Percentiles rank a stretch among this genome's conserved stretches.
Conservation (phyloP, 306 rosid species). For the Acacia crassicarpa region DNA sequence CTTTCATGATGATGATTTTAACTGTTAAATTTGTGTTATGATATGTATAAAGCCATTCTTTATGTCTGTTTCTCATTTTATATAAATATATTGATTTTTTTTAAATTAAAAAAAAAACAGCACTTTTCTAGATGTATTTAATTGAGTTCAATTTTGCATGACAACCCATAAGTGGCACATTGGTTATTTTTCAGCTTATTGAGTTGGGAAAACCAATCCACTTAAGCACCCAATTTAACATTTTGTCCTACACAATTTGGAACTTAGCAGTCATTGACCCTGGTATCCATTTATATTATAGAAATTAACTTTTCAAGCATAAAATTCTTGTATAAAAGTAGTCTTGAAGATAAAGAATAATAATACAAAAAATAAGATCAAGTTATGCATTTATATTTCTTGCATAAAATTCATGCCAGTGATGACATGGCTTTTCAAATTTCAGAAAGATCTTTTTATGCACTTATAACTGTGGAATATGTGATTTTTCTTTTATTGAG, state of each 20-base stretch:
- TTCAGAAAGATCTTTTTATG: background rate
- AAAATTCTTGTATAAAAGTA: background rate
- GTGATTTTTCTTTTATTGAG: background rate
- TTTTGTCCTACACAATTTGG: background rate
- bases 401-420: too few species aligned
- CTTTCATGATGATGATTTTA: background rate
- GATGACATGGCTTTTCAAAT: background rate
- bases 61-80: background rate
- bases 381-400: too few species aligned
- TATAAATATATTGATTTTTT: background rate
- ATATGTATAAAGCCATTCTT: conserved; percentile 21
- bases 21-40: conserved; percentile 19
- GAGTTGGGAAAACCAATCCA: background rate
- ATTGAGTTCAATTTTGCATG: conserved; percentile 2
- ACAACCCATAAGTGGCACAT: background rate
- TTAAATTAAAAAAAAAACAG: background rate
- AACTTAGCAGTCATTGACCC: background rate
- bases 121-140: conserved; percentile 2
- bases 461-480: background rate
- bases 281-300: background rate
- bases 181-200: background rate
- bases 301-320: background rate
- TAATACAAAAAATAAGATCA: background rate
- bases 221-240: background rate
- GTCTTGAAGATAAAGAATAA: background rate